These are phyloP conservation scores for Suillus alpinus DNA, from an alignment of 768 basidiomycete species.

Conservation along the genomic window DNA sequence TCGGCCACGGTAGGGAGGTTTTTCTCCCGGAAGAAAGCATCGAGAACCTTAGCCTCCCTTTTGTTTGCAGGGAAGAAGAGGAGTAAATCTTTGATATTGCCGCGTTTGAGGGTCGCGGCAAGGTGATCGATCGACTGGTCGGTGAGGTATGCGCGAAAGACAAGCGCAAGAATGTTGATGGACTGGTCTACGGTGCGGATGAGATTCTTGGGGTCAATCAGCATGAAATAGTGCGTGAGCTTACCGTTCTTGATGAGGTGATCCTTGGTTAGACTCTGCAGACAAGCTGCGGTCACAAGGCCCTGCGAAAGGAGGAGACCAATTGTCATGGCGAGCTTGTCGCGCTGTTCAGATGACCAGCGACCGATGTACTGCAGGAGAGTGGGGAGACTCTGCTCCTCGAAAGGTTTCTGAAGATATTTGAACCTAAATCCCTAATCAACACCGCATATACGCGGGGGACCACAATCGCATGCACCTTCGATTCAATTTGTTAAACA, in stretches of 20 bases:
- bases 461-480: conserved; percentile 47
- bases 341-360: conserved; percentile 73
- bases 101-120: conserved; percentile 74
- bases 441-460: conserved; percentile 10
- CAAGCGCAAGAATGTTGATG: conserved; percentile 66
- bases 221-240: conserved; percentile 11
- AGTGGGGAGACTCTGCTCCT: conserved; percentile 76
- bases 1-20: conserved; percentile 80
- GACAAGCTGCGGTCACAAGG: conserved; percentile 71
- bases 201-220: background rate
- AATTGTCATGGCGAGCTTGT: conserved; percentile 79
- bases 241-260: conserved; percentile 93
- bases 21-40: conserved; percentile 84
- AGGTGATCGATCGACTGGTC: conserved; percentile 92
- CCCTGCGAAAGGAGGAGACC: conserved; percentile 86
- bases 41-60: conserved; percentile 68
- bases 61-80: conserved; percentile 86
- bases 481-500: conserved; percentile 93
- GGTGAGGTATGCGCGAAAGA: conserved; percentile 79
- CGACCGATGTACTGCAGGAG: conserved; percentile 88
- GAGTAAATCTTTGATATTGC: conserved; percentile 81
- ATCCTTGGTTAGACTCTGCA: conserved; percentile 85
- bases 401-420: conserved; percentile 97
- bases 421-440: conserved; percentile 69
- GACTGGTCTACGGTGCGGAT: conserved; percentile 58